phyloP scores from a whole-genome alignment of 768 basidiomycete species.

The Boletus tylopilopsis region DNA sequence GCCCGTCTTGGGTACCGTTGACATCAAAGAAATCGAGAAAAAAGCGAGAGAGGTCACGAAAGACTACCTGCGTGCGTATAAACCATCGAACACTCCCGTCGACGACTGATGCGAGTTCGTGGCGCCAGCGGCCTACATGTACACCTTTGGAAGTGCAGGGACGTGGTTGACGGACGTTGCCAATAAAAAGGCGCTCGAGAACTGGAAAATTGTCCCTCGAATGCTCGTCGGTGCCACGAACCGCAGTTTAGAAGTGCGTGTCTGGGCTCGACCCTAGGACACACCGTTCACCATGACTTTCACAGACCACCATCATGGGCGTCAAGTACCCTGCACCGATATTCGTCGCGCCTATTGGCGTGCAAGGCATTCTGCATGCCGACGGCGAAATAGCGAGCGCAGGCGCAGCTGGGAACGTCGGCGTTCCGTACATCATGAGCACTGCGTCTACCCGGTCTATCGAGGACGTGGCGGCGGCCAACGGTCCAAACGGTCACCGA shows the following conservation, averaged over 20 bases:
- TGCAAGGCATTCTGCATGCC: slow-evolving; percentile 68
- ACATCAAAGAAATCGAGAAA: slow-evolving; percentile 59
- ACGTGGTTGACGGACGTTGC: slow-evolving; percentile 60
- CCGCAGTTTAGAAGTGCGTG: slow-evolving; percentile 55
- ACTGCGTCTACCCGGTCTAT: slow-evolving; percentile 70
- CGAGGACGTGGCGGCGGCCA: slow-evolving; percentile 73
- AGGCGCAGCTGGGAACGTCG: slow-evolving; percentile 56
- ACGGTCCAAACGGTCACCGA: slow-evolving; percentile 54
- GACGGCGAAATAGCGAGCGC: slow-evolving; percentile 73
- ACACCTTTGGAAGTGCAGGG: slow-evolving; percentile 77
- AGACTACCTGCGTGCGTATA: slow-evolving; percentile 46
- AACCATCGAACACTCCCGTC: no score
- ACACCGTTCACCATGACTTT: no score
- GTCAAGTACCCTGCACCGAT: slow-evolving; percentile 58
- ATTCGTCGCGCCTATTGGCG: slow-evolving; percentile 71
- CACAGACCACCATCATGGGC: slow-evolving; percentile 68
- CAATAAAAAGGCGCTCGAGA: slow-evolving; percentile 61
- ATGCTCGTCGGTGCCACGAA: slow-evolving; percentile 64
- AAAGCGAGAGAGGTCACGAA: slow-evolving; percentile 62
- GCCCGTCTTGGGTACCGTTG: slow-evolving; percentile 52
- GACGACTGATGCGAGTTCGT: neutral
- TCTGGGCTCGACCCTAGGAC: neutral
- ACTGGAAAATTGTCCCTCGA: slow-evolving; percentile 74
- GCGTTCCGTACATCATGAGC: slow-evolving; percentile 71
- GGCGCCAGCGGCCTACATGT: slow-evolving; percentile 61